phyloP scores from a whole-genome alignment of 805 yeast species.

The Hanseniaspora osmophila region DNA sequence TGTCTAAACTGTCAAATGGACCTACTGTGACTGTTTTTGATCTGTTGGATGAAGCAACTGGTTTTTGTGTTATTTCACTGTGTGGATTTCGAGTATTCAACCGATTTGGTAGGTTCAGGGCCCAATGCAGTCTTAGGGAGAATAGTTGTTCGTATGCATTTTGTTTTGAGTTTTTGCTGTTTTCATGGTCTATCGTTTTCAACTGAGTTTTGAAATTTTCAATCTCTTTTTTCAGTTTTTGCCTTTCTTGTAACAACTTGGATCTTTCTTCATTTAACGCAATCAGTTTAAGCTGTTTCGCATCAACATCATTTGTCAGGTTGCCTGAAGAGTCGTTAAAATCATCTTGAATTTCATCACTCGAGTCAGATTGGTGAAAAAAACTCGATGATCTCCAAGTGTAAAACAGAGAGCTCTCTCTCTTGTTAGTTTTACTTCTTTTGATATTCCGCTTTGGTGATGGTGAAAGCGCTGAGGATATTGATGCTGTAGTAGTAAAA shows the following conservation, averaged over 20 bases:
- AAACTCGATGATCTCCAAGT: no score
- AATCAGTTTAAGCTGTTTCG: not conserved
- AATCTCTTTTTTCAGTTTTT: not conserved
- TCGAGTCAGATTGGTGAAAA: no score
- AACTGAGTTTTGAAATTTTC: not conserved
- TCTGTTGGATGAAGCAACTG: no score
- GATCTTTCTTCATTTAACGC: not conserved
- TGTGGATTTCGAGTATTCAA: not conserved
- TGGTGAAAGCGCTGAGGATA: no score
- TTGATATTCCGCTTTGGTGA: no score
- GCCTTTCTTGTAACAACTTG: not conserved
- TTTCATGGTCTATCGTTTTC: not conserved
- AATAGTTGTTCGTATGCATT: not conserved
- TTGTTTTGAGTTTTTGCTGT: no score
- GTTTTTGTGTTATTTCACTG: no score
- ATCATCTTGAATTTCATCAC: no score
- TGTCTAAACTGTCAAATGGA: slow-evolving; percentile 7
- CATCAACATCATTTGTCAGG: not conserved
- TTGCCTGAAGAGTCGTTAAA: not conserved
- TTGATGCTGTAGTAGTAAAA: no score
- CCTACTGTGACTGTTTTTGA: not conserved
- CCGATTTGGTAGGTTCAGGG: not conserved
- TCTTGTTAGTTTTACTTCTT: no score
- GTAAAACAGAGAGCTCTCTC: no score
- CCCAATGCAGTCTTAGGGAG: not conserved